phyloP scores from a whole-genome alignment of 495 filamentous ascomycete species.

The Jackrogersella minutella region DNA sequence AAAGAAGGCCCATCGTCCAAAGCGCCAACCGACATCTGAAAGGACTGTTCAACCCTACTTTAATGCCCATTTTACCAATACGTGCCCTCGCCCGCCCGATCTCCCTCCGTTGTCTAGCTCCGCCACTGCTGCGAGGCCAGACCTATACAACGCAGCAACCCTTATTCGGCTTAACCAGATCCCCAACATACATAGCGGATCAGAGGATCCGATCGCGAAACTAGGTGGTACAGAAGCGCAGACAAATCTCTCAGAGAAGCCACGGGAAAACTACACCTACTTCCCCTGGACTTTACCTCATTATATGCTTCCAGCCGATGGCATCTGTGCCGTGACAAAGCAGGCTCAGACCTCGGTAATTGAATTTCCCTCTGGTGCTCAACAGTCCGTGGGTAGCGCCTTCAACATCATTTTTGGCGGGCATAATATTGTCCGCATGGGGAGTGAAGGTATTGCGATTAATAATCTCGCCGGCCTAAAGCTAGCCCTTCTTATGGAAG shows the following conservation, averaged over 20 bases:
- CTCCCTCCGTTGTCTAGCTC: slow-evolving; percentile 73
- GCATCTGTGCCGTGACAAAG: slow-evolving; percentile 65
- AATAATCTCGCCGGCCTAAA: slow-evolving; percentile 81
- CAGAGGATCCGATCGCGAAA: slow-evolving; percentile 52
- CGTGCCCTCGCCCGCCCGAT: slow-evolving; percentile 68
- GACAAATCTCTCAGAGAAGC: slow-evolving; percentile 49
- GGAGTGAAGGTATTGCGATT: slow-evolving; percentile 75
- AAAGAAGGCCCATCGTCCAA: slow-evolving; percentile 40
- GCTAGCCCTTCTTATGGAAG: slow-evolving; percentile 80
- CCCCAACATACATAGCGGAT: slow-evolving; percentile 59
- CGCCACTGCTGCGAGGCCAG: slow-evolving; percentile 79
- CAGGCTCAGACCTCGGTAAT: slow-evolving; percentile 72
- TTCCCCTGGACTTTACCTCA: slow-evolving; percentile 92
- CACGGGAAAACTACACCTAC: slow-evolving; percentile 76
- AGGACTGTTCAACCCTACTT: slow-evolving; percentile 41
- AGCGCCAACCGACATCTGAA: slow-evolving; percentile 16
- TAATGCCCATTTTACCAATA: slow-evolving; percentile 53
- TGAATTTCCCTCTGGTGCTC: slow-evolving; percentile 76
- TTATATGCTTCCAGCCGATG: slow-evolving; percentile 75
- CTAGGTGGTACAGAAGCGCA: slow-evolving; percentile 10
- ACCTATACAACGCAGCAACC: slow-evolving; percentile 90
- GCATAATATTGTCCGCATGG: slow-evolving; percentile 57
- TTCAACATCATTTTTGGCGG: slow-evolving; percentile 65
- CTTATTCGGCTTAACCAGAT: slow-evolving; percentile 83
- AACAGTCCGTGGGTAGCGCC: slow-evolving; percentile 59